These are phyloP conservation scores for Rhodamnia argentea DNA, from an alignment of 345 rosid species.

Conservation along the genomic window DNA sequence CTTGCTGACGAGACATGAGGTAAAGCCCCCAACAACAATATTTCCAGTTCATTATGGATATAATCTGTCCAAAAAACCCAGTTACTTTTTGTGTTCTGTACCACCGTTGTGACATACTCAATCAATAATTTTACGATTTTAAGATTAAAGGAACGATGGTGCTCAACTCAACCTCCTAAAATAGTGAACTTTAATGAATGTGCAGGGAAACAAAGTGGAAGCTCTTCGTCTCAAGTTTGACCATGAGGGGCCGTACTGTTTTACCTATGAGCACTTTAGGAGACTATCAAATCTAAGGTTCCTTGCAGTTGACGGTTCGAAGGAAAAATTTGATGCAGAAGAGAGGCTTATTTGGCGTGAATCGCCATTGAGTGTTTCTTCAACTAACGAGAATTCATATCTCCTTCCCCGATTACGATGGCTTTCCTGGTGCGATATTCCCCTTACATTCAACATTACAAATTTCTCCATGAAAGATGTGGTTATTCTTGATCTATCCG, in stretches of 20 bases:
- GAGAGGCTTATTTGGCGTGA: accelerated
- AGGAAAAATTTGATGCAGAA: neutral
- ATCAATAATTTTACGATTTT: accelerated
- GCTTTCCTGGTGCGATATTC: neutral
- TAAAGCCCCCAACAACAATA: no score
- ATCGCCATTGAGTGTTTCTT: neutral
- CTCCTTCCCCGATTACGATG: neutral
- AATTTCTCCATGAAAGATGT: neutral
- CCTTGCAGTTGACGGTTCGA: neutral
- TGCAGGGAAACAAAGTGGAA: neutral
- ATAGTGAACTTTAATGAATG: no score
- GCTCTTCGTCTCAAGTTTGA: neutral
- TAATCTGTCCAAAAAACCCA: no score
- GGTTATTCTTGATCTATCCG: neutral
- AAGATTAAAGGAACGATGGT: neutral
- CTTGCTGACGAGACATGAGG: neutral
- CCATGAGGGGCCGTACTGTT: accelerated
- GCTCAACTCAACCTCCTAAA: neutral
- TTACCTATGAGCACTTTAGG: neutral
- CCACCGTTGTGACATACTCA: accelerated
- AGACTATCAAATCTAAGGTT: neutral
- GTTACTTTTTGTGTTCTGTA: accelerated
- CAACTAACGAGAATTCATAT: neutral
- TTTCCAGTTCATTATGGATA: no score
- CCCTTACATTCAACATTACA: neutral